phyloP scores from a whole-genome alignment of 1,139 yeast species.

The Magnusiomyces clavatus region DNA sequence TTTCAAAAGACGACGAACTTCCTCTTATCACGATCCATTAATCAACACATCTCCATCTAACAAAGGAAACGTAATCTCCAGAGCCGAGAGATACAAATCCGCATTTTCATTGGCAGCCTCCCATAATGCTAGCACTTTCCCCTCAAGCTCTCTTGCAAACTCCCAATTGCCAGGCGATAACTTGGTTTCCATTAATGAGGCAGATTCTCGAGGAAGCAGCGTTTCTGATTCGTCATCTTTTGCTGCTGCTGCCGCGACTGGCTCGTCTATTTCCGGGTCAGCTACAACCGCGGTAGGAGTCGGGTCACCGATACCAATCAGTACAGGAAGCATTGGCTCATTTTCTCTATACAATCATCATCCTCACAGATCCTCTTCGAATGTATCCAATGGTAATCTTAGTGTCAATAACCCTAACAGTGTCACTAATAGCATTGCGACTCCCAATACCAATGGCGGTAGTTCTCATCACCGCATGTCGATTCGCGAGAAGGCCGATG shows the following conservation, averaged over 20 bases:
- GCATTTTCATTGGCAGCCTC: constrained; percentile 21
- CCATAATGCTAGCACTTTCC: constrained; percentile 6
- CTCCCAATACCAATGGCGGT: too few relatives aligned
- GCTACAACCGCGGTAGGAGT: too few relatives aligned
- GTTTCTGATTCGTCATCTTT: background rate
- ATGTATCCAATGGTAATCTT: too few relatives aligned
- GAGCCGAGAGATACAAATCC: constrained; percentile 22
- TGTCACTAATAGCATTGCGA: too few relatives aligned
- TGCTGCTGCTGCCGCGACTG: too few relatives aligned
- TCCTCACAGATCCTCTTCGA: too few relatives aligned
- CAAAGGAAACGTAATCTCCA: background rate
- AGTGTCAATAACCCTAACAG: too few relatives aligned
- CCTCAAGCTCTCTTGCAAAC: background rate
- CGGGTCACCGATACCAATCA: too few relatives aligned
- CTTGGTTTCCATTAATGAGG: background rate
- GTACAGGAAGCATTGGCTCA: too few relatives aligned
- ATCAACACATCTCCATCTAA: constrained; percentile 10
- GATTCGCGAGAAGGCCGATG: background rate
- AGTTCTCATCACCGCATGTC: too few relatives aligned
- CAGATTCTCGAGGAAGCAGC: constrained; percentile 1
- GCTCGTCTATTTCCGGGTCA: too few relatives aligned
- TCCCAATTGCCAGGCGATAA: background rate
- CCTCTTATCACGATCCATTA: constrained; percentile 27
- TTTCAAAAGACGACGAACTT: constrained; percentile 24
- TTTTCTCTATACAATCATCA: too few relatives aligned